These are phyloP conservation scores for Podospora comata DNA, from an alignment of 495 filamentous ascomycete genomes.

Conservation along the genomic window DNA sequence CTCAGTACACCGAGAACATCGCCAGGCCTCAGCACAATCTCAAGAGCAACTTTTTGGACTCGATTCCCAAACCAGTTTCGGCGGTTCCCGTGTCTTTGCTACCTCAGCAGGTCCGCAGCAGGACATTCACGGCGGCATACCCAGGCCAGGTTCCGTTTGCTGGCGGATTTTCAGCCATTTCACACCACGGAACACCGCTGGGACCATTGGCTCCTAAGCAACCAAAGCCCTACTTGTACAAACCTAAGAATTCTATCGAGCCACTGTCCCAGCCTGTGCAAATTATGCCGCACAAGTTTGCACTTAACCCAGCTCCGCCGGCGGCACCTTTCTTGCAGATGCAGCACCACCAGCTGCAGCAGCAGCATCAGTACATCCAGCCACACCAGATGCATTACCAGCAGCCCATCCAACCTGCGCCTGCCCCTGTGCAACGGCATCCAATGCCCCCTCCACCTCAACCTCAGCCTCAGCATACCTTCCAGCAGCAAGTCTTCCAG, in stretches of 20 bases:
- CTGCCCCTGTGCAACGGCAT: slow-evolving; percentile 12
- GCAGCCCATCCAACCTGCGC: slow-evolving; percentile 15
- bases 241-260: slow-evolving; percentile 43
- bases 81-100: slow-evolving; percentile 24
- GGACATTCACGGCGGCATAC: slow-evolving; percentile 20
- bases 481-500: slow-evolving; percentile 18
- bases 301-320: slow-evolving; percentile 28
- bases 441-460: slow-evolving; percentile 12
- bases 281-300: slow-evolving; percentile 42
- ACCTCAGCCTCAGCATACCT: not conserved
- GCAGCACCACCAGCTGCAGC: slow-evolving; percentile 8
- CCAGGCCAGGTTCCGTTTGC: slow-evolving; percentile 8
- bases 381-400: slow-evolving; percentile 12
- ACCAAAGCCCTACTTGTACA: slow-evolving; percentile 55
- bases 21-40: slow-evolving; percentile 51
- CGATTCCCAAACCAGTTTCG: slow-evolving; percentile 51
- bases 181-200: not conserved
- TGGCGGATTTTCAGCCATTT: slow-evolving; percentile 8
- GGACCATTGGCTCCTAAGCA: slow-evolving; percentile 20
- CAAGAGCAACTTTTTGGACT: slow-evolving; percentile 62
- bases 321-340: slow-evolving; percentile 19
- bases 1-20: slow-evolving; percentile 85
- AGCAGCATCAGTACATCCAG: slow-evolving; percentile 18
- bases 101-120: slow-evolving; percentile 23
- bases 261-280: slow-evolving; percentile 30